phyloP scores from a whole-genome alignment of 495 filamentous ascomycete genomes.

The Talaromyces trachyspermus region DNA sequence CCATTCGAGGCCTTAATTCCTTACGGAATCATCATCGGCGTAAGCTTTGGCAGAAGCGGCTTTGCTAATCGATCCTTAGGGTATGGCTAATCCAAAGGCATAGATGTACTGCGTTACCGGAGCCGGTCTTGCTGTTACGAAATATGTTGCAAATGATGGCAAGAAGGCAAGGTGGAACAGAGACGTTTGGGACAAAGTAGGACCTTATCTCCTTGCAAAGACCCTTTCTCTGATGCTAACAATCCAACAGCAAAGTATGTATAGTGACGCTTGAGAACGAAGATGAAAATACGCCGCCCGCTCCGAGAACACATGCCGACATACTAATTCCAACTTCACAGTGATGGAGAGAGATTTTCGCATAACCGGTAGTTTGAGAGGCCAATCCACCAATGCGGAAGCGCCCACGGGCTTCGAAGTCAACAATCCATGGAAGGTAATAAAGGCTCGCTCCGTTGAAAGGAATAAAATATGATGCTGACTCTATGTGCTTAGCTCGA shows the following conservation, averaged over 20 bases:
- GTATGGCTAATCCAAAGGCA: conserved; percentile 10
- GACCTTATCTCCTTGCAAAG: conserved; percentile 22
- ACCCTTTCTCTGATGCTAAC: conserved; percentile 29
- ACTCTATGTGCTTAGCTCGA: conserved; percentile 34
- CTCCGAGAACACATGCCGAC: conserved; percentile 1
- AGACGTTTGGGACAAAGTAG: conserved; percentile 91
- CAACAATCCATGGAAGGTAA: conserved; percentile 91
- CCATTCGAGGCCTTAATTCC: conserved; percentile 94
- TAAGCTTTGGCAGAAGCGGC: conserved; percentile 43
- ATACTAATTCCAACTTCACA: conserved; percentile 24
- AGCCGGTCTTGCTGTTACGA: conserved; percentile 63
- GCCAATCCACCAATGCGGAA: conserved; percentile 70
- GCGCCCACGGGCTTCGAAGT: conserved; percentile 87
- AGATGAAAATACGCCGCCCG: too few species aligned
- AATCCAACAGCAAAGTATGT: conserved; percentile 64
- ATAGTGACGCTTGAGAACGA: conserved; percentile 11
- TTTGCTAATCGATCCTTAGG: conserved; percentile 21
- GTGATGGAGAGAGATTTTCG: conserved; percentile 96
- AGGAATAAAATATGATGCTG: conserved; percentile 11
- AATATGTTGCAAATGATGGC: conserved; percentile 75
- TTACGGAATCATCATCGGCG: conserved; percentile 81
- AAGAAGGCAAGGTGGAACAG: conserved; percentile 76
- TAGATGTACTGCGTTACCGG: conserved; percentile 92
- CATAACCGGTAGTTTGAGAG: conserved; percentile 77
- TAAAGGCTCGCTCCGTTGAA: conserved; percentile 6